Evolutionary conservation across 495 filamentous ascomycete species (phyloP).

Genomic region (Penicillium riverlandense): DNA sequence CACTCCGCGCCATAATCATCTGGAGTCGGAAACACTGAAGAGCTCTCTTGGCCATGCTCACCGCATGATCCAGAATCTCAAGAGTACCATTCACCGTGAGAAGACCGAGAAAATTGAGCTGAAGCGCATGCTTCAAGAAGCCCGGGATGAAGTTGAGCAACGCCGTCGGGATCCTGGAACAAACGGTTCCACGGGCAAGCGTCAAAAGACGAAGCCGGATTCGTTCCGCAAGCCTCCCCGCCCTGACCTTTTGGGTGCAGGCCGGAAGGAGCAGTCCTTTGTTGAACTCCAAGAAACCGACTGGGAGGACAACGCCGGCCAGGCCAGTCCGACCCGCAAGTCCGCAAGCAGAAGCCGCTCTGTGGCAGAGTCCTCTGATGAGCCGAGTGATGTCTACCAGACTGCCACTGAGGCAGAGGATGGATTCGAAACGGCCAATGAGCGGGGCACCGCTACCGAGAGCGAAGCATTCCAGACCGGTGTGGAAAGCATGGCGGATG

Average conservation of each 20-base stretch:
- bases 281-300: slow-evolving; percentile 66
- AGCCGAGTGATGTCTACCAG: slow-evolving; percentile 65
- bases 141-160: slow-evolving; percentile 85
- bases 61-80: slow-evolving; percentile 89
- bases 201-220: slow-evolving; percentile 62
- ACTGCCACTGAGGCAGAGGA: slow-evolving; percentile 81
- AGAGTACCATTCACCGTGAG: slow-evolving; percentile 90
- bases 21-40: slow-evolving; percentile 91
- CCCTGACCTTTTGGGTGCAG: slow-evolving; percentile 67
- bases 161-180: slow-evolving; percentile 53
- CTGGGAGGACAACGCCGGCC: slow-evolving; percentile 77
- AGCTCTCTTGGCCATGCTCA: slow-evolving; percentile 92
- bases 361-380: slow-evolving; percentile 25
- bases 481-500: slow-evolving; percentile 70
- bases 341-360: slow-evolving; percentile 9
- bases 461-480: slow-evolving; percentile 94
- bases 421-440: slow-evolving; percentile 76
- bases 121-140: slow-evolving; percentile 91
- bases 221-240: slow-evolving; percentile 68
- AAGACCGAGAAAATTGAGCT: slow-evolving; percentile 97
- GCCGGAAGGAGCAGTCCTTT: slow-evolving; percentile 69
- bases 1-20: slow-evolving; percentile 77
- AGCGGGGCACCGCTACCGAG: slow-evolving; percentile 67
- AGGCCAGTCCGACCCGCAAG: slow-evolving; percentile 40
- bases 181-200: slow-evolving; percentile 44